These are phyloP conservation scores for Botryotinia calthae DNA, from an alignment of 2,329 filamentous ascomycete genomes.

Conservation along the genomic window DNA sequence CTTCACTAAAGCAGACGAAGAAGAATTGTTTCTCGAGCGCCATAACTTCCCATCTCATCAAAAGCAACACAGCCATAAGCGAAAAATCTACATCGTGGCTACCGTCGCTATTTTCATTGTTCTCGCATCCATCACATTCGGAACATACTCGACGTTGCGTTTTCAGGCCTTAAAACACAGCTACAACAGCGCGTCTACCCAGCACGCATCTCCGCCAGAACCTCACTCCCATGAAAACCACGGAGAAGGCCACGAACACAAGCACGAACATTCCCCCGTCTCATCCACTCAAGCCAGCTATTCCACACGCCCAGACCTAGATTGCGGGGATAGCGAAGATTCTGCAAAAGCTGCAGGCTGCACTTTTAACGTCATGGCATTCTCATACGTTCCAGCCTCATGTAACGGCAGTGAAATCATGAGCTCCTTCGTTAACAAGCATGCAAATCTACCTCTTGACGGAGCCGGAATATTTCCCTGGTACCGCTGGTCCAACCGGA, in stretches of 20 bases:
- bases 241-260: neutral
- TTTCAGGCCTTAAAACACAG: neutral
- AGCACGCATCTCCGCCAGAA: neutral
- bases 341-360: neutral
- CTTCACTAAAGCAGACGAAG: neutral
- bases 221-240: neutral
- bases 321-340: neutral
- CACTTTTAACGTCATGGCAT: neutral
- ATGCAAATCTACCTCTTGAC: neutral
- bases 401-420: neutral
- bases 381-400: neutral
- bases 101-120: neutral
- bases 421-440: neutral
- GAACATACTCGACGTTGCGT: neutral
- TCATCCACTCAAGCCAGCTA: neutral
- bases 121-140: neutral
- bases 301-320: neutral
- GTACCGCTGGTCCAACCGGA: neutral
- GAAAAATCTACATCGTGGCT: neutral
- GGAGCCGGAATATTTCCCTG: neutral
- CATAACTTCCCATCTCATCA: neutral
- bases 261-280: neutral
- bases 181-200: neutral
- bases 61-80: neutral
- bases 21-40: neutral